A percentile compares a stretch with the other conserved stretches of the same genome.
Evolutionary conservation across 441 rosid species (phyloP).

Genomic region (Populus hybrid): DNA sequence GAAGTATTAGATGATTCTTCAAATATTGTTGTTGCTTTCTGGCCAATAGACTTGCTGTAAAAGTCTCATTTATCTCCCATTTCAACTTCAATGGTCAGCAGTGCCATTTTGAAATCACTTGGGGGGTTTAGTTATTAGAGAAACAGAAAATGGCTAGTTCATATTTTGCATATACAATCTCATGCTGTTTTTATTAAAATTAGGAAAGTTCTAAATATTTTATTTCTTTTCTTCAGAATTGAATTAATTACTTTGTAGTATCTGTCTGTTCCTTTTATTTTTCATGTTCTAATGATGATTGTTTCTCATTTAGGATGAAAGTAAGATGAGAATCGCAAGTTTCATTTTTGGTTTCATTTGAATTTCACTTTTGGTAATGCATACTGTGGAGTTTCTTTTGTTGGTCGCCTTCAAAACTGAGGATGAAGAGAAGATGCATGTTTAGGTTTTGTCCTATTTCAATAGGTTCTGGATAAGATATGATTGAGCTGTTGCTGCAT

Average conservation of each 20-base stretch:
- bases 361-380: not conserved
- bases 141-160: not conserved
- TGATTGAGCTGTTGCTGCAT: not conserved
- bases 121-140: not conserved
- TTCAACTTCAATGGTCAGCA: not conserved
- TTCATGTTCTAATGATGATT: not conserved
- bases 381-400: not conserved
- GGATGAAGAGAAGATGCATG: not conserved
- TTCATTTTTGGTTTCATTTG: constrained; percentile 2
- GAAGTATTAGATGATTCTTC: constrained; percentile 6
- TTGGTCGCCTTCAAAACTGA: not conserved
- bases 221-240: not conserved
- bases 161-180: not conserved
- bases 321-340: not conserved
- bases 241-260: not conserved
- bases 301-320: not conserved
- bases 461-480: not conserved
- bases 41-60: not conserved
- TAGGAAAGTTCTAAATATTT: not conserved
- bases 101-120: not conserved
- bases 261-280: not conserved
- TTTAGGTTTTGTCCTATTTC: not conserved
- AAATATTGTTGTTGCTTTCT: not conserved
- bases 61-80: not conserved
- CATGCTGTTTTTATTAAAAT: not conserved